phyloP scores from a whole-genome alignment of 768 basidiomycete genomes.

The Mycena capillaripes region DNA sequence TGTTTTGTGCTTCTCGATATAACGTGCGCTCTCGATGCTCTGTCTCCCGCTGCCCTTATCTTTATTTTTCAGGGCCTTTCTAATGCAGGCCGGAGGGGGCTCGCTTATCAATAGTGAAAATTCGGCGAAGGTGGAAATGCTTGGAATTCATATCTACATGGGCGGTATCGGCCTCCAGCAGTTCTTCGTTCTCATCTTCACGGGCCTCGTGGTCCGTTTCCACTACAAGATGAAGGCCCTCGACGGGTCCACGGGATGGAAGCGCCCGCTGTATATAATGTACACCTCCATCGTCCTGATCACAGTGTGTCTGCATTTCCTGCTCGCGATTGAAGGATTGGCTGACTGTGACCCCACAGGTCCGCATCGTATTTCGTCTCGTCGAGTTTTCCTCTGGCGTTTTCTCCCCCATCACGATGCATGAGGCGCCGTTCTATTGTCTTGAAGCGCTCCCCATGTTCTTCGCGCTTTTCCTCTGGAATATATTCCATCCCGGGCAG shows the following conservation, averaged over 20 bases:
- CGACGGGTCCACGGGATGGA: slow-evolving; percentile 31
- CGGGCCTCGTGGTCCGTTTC: slow-evolving; percentile 35
- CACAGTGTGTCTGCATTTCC: slow-evolving; percentile 25
- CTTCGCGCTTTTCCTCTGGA: slow-evolving; percentile 29
- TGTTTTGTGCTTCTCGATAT: slow-evolving; percentile 40
- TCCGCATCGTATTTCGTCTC: slow-evolving; percentile 41
- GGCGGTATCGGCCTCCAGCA: slow-evolving; percentile 43
- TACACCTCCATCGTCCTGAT: slow-evolving; percentile 39
- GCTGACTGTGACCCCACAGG: background rate
- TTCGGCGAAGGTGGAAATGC: background rate
- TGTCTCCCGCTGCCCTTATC: background rate
- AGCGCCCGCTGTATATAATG: slow-evolving; percentile 34
- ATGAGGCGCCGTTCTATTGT: slow-evolving; percentile 37
- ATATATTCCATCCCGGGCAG: slow-evolving; percentile 37
- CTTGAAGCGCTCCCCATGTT: slow-evolving; percentile 41
- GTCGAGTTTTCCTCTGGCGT: slow-evolving; percentile 38
- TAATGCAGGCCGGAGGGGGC: slow-evolving; percentile 39
- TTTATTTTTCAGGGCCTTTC: slow-evolving; percentile 28
- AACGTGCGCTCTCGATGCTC: slow-evolving; percentile 17
- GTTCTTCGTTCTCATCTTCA: slow-evolving; percentile 39
- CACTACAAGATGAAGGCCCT: slow-evolving; percentile 31
- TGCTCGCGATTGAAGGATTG: background rate
- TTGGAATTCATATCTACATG: slow-evolving; percentile 43
- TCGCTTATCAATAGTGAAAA: slow-evolving; percentile 20
- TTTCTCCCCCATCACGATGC: slow-evolving; percentile 27